phyloP scores from a whole-genome alignment of 352 stramenopile genomes.

The Nothophytophthora sp. region DNA sequence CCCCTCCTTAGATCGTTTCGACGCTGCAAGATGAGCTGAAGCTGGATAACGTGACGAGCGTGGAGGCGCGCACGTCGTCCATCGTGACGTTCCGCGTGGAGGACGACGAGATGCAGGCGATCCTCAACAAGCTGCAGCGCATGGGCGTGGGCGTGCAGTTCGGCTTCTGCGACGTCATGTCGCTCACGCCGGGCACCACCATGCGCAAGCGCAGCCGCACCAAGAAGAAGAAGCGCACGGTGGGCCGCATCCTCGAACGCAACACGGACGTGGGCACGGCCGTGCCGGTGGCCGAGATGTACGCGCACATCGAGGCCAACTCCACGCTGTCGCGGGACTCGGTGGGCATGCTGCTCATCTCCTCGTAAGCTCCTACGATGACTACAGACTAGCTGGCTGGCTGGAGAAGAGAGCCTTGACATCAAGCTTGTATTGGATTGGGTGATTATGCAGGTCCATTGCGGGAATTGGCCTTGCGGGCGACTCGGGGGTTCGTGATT shows the following conservation, averaged over 20 bases:
- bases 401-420: background rate
- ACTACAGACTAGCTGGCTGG: constrained; percentile 1
- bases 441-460: constrained; percentile 48
- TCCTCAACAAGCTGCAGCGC: constrained; percentile 79
- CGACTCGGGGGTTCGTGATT: constrained; percentile 53
- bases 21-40: constrained; percentile 83
- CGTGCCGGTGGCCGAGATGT: constrained; percentile 88
- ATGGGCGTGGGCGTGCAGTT: constrained; percentile 87
- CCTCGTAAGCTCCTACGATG: constrained; percentile 46
- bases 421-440: constrained; percentile 1
- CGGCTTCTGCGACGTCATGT: constrained; percentile 90
- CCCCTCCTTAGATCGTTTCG: constrained; percentile 53
- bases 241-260: constrained; percentile 71
- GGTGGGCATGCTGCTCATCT: constrained; percentile 86
- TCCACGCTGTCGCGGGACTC: constrained; percentile 81
- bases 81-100: constrained; percentile 88
- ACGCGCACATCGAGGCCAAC: constrained; percentile 83
- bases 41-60: constrained; percentile 82
- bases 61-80: constrained; percentile 83
- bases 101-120: constrained; percentile 82
- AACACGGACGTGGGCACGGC: constrained; percentile 82
- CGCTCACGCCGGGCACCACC: constrained; percentile 79
- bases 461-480: constrained; percentile 79
- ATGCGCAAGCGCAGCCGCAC: constrained; percentile 53
- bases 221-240: constrained; percentile 61